Percentiles rank a stretch among this genome's conserved stretches.
phyloP scores from a whole-genome alignment of 2,329 filamentous ascomycete genomes.

The Paramyrothecium roridum region DNA sequence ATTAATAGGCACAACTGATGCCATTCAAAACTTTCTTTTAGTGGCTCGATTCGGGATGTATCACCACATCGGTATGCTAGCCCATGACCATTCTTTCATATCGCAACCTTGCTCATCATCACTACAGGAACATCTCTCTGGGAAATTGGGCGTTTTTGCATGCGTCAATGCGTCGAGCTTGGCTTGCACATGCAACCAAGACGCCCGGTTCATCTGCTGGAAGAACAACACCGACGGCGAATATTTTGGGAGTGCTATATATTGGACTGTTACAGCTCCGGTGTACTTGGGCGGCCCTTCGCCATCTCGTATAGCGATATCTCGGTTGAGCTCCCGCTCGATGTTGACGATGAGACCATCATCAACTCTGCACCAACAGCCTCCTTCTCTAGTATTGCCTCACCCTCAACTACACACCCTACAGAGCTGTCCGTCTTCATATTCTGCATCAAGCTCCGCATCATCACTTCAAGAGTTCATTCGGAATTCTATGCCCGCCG shows the following conservation, averaged over 20 bases:
- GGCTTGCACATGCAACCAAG: slow-evolving; percentile 4
- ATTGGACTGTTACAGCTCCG: slow-evolving; percentile 14
- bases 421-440: slow-evolving; percentile 28
- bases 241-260: slow-evolving; percentile 19
- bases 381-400: background rate
- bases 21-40: slow-evolving; percentile 12
- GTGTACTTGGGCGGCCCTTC: slow-evolving; percentile 9
- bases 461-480: slow-evolving; percentile 36
- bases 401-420: background rate
- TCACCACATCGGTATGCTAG: slow-evolving; percentile 11
- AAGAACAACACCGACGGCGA: slow-evolving; percentile 10
- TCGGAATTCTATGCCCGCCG: slow-evolving; percentile 17
- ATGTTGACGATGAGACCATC: slow-evolving; percentile 11
- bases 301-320: slow-evolving; percentile 13
- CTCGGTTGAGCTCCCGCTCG: slow-evolving; percentile 7
- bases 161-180: slow-evolving; percentile 13
- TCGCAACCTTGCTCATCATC: background rate
- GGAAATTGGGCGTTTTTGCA: slow-evolving; percentile 12
- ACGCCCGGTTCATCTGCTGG: background rate
- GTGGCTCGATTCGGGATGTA: slow-evolving; percentile 17
- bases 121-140: slow-evolving; percentile 13
- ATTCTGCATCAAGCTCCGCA: slow-evolving; percentile 30
- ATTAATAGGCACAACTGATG: slow-evolving; percentile 7
- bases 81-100: background rate
- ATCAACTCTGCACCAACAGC: background rate